A percentile compares a stretch with the other conserved stretches of the same genome.
phyloP scores from a whole-genome alignment of 768 basidiomycete species.

The Collybiopsis confluens region DNA sequence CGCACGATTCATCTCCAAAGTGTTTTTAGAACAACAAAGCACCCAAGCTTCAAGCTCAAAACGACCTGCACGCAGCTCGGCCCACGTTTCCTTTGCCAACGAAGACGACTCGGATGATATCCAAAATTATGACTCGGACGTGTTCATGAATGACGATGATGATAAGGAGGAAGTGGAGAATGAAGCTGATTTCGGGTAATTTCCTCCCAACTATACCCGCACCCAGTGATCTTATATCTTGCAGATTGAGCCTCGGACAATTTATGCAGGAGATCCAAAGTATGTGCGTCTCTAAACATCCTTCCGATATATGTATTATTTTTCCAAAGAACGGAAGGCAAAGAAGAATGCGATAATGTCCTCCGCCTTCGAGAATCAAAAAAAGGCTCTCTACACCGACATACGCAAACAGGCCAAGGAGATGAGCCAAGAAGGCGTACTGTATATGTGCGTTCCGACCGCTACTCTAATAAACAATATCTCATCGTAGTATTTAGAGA shows the following conservation, averaged over 20 bases:
- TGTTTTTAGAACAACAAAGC: background rate
- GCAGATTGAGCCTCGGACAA: conserved; percentile 3
- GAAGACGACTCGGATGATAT: conserved; percentile 7
- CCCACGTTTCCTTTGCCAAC: conserved; percentile 16
- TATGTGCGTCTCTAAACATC: background rate
- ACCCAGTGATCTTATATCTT: background rate
- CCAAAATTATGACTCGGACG: conserved; percentile 6
- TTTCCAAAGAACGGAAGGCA: conserved; percentile 21
- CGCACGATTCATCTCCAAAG: background rate
- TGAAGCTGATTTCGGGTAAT: conserved; percentile 15
- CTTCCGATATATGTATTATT: background rate
- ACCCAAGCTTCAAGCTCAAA: background rate
- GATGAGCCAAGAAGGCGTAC: conserved; percentile 23
- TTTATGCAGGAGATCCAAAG: conserved; percentile 18
- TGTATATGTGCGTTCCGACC: conserved; percentile 24
- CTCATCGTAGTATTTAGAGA: conserved; percentile 20
- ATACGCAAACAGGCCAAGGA: conserved; percentile 27
- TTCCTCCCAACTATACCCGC: background rate
- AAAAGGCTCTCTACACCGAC: conserved; percentile 27
- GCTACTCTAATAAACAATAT: background rate
- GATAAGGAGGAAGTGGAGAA: background rate
- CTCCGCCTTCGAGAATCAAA: conserved; percentile 24
- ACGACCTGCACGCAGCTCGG: conserved; percentile 16
- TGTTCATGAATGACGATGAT: conserved; percentile 2
- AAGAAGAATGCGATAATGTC: conserved; percentile 21